Conservation (phyloP, 169 alveolate genomes). For the Plasmodium gonderi region DNA sequence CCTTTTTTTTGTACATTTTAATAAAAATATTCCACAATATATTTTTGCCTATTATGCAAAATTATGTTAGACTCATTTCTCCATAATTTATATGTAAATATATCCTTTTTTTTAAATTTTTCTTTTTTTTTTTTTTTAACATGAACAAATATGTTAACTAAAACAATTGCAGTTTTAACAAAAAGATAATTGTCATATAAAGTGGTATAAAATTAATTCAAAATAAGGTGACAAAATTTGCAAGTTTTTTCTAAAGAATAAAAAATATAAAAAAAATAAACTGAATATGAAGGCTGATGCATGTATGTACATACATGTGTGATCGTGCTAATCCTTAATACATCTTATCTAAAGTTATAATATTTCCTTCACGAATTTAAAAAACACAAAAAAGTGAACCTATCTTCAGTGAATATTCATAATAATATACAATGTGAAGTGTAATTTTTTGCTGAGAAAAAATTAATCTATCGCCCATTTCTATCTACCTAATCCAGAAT, state of each 20-base stretch:
- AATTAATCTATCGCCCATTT: not conserved
- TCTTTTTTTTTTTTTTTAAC: not conserved
- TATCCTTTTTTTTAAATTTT: not conserved
- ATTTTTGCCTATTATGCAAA: not conserved
- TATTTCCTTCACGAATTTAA: not conserved
- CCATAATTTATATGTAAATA: not conserved
- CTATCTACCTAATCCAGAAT: conserved; percentile 1
- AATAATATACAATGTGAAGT: not conserved
- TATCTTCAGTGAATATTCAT: not conserved
- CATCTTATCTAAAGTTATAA: not conserved
- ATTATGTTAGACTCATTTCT: not conserved
- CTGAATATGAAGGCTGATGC: not conserved
- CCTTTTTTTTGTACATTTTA: not conserved
- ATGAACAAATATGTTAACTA: not conserved
- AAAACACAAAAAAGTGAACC: not conserved
- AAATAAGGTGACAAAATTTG: not conserved
- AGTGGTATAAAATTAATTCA: not conserved
- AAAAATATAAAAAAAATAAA: not conserved
- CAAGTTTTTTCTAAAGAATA: not conserved
- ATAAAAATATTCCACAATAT: not conserved
- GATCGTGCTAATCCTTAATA: not conserved
- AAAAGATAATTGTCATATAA: not conserved
- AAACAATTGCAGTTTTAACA: not conserved
- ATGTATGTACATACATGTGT: not conserved
- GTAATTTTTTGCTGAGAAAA: not conserved